These are phyloP conservation scores for Aspergillus proliferans DNA, from an alignment of 2,329 filamentous ascomycete genomes.

Conservation along the genomic window DNA sequence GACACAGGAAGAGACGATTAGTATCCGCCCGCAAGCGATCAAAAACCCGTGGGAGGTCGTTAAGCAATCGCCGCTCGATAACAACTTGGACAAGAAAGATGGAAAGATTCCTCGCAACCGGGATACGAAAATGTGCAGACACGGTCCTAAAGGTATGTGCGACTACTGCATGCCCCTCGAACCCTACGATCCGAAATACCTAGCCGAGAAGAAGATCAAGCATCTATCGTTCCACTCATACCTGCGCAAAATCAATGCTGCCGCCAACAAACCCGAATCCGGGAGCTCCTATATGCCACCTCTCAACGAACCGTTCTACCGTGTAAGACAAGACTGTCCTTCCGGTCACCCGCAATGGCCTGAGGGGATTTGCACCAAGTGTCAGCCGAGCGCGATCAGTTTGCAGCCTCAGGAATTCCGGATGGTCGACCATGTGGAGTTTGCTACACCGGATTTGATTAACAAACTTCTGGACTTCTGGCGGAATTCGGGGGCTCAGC, in stretches of 20 bases:
- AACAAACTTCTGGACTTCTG: conserved; percentile 89
- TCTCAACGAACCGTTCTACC: conserved; percentile 84
- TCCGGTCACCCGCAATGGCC: conserved; percentile 91
- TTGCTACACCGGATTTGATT: conserved; percentile 75
- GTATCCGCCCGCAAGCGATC: conserved; percentile 57
- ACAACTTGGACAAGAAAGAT: conserved; percentile 76
- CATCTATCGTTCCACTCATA: conserved; percentile 95
- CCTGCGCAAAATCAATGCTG: conserved; percentile 87
- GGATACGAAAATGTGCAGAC: conserved; percentile 84
- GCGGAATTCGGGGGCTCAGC: conserved; percentile 76
- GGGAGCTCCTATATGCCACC: conserved; percentile 95
- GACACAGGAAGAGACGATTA: conserved; percentile 49
- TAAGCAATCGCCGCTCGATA: conserved; percentile 78
- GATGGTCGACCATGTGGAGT: conserved; percentile 98
- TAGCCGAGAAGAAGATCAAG: conserved; percentile 96
- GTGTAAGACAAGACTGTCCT: conserved; percentile 82
- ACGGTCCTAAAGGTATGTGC: conserved; percentile 97
- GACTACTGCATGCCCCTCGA: conserved; percentile 98
- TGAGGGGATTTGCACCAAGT: conserved; percentile 95
- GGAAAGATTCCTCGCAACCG: conserved; percentile 76
- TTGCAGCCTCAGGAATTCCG: conserved; percentile 89
- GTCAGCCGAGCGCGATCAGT: conserved; percentile 93
- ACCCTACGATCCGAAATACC: conserved; percentile 81
- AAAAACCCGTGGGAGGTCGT: conserved; percentile 93
- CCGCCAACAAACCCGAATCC: conserved; percentile 91